Conservation (phyloP, 176 grass and related monocot genomes). For the Thinopyrum elongatum region DNA sequence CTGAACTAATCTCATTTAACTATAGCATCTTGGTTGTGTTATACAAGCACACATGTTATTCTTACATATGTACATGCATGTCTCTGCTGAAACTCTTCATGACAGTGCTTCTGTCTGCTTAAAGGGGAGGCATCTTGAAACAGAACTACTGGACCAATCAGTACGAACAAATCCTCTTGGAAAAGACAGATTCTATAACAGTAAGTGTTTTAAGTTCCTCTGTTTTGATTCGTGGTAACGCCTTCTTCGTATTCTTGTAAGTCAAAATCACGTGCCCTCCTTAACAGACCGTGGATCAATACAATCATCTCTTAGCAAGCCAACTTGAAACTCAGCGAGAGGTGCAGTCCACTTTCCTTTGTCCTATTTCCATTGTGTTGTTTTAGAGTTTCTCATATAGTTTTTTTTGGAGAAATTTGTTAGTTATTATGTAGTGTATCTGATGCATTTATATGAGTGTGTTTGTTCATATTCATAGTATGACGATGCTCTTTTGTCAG, state of each 20-base stretch:
- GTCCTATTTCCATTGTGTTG: neutral
- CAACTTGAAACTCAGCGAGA: constrained; percentile 87
- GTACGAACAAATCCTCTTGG: constrained; percentile 53
- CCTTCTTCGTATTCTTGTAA: constrained; percentile 7
- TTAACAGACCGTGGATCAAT: constrained; percentile 81
- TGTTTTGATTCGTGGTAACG: constrained; percentile 13
- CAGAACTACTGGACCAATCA: constrained; percentile 67
- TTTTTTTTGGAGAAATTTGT: neutral
- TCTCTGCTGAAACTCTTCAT: constrained; percentile 8
- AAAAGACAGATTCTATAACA: constrained; percentile 75
- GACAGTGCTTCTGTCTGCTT: constrained; percentile 13
- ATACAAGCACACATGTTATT: constrained; percentile 24
- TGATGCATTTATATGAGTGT: constrained; percentile 10
- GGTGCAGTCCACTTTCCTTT: constrained; percentile 35
- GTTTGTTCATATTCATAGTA: constrained; percentile 48
- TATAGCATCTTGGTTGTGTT: neutral
- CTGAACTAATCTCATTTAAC: neutral
- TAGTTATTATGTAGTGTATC: neutral
- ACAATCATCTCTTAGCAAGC: constrained; percentile 74
- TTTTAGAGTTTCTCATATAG: neutral
- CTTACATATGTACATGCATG: neutral
- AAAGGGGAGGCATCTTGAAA: constrained; percentile 50
- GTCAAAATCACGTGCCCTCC: neutral
- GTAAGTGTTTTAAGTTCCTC: constrained; percentile 36
- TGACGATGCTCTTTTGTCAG: constrained; percentile 63